A percentile compares a stretch with the other conserved stretches of the same genome.
Conservation (phyloP, 306 rosid genomes). For the Astragalus glycyphyllos region DNA sequence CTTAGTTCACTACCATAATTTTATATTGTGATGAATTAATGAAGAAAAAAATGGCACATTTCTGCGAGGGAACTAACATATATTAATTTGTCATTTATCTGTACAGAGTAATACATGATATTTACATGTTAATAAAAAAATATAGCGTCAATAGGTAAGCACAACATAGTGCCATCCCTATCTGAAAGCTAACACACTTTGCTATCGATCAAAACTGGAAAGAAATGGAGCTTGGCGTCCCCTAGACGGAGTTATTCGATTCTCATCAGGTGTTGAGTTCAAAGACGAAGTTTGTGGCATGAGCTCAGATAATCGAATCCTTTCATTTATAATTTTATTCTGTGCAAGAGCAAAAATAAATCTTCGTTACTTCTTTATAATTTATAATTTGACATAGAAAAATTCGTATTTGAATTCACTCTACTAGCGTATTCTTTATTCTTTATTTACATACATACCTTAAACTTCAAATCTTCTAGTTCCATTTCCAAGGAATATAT, state of each 20-base stretch:
- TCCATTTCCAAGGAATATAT: slow-evolving; percentile 72
- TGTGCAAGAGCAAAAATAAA: slow-evolving; percentile 41
- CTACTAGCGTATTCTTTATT: neutral
- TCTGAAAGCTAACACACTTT: slow-evolving; percentile 41
- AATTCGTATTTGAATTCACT: neutral
- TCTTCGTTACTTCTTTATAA: slow-evolving; percentile 6
- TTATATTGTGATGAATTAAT: no score
- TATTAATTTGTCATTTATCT: slow-evolving; percentile 20
- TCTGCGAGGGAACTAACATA: neutral
- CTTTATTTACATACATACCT: slow-evolving; percentile 61
- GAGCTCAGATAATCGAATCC: slow-evolving; percentile 63
- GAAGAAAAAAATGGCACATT: no score
- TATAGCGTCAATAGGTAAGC: slow-evolving; percentile 30
- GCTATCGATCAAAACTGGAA: slow-evolving; percentile 81
- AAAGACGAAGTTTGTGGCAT: slow-evolving; percentile 72
- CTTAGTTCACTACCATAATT: no score
- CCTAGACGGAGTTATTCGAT: slow-evolving; percentile 59
- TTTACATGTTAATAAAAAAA: slow-evolving; percentile 47
- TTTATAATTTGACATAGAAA: slow-evolving; percentile 9
- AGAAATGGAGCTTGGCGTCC: slow-evolving; percentile 65
- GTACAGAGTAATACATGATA: slow-evolving; percentile 37
- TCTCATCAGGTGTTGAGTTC: slow-evolving; percentile 61
- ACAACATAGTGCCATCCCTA: slow-evolving; percentile 24
- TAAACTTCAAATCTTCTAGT: slow-evolving; percentile 68
- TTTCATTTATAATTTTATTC: slow-evolving; percentile 73